Base-by-base conservation (phyloP, 305 asterid species). In the Euphrasia arctica region DNA sequence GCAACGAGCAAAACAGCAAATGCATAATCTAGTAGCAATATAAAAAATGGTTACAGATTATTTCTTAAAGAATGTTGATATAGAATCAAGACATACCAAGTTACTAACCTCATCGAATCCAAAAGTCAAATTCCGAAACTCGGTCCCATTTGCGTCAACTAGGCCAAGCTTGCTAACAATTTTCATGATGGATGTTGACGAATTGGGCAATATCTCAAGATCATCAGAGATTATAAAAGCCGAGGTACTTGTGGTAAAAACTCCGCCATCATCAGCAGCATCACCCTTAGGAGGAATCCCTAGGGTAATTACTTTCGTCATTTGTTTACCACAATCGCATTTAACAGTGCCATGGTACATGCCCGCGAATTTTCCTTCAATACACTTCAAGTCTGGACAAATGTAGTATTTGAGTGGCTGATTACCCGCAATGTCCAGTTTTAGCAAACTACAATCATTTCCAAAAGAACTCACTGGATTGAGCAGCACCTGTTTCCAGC, bases 401-500 rank as follows among this genome's bases (percentile, higher is more conserved):
- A 3, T 34, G 4, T 36, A 75, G 54, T 54, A 66, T 32, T 67
- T 42, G 0, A 57, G 9, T 2, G 78, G 74, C 13, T 3, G 34
- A 39, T 50, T 4, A 41, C 64, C 65, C 49, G 31, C 29, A 3
- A 69, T 15, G 0, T 72, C 64, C 2, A 78, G 54, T 27, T 66
- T 72, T 4, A 69, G 70, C 7, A 45, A 27, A 7, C 4, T 12
- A 5, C 65, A 69, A 11, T 65, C 58, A 22, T 11, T 49, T 0
- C 51, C 56, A 0, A 52, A 68, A 0, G 72, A 59, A 39, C 58
- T 69, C 13, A 9, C 39, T 1, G 83, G 76, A 43, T 75, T 1
- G 29, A 79, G 76, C 15, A 75, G 73, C 70, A 50, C 70, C n/a
- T 2, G 49, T 58, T 70, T 70, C 34, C 70, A 59, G 4, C 18